Conservation (phyloP, 148 eudicot genomes). For the Fagopyrum esculentum region DNA sequence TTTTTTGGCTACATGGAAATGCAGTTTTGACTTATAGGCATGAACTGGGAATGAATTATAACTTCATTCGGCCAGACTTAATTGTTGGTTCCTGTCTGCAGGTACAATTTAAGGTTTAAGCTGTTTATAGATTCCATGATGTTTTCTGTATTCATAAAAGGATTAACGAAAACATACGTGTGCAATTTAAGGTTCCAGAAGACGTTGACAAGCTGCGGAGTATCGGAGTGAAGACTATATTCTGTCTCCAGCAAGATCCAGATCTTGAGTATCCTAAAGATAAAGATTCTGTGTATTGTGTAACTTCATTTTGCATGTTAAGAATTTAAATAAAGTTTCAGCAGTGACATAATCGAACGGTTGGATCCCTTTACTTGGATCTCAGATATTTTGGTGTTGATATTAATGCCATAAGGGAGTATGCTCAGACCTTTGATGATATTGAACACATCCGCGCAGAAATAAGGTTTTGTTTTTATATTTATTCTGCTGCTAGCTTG, state of each 20-base stretch:
- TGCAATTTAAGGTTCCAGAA: constrained; percentile 58
- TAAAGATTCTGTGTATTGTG: background rate
- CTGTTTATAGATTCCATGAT: background rate
- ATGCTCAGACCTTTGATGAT: constrained; percentile 54
- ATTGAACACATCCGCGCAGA: constrained; percentile 93
- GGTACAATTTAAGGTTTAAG: constrained; percentile 30
- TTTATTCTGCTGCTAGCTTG: background rate
- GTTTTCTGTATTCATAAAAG: constrained; percentile 9
- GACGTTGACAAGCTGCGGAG: constrained; percentile 90
- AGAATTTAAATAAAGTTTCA: background rate
- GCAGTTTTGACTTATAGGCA: constrained; percentile 91
- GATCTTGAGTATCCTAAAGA: constrained; percentile 83
- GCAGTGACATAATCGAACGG: background rate
- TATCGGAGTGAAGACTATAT: constrained; percentile 80
- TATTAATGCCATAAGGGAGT: constrained; percentile 66
- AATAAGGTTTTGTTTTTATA: constrained; percentile 50
- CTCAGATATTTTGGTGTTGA: constrained; percentile 89
- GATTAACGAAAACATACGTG: background rate
- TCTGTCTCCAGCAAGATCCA: constrained; percentile 89
- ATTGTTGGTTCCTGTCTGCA: constrained; percentile 98
- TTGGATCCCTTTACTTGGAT: constrained; percentile 31
- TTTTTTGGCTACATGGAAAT: constrained; percentile 6
- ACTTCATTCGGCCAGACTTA: constrained; percentile 84
- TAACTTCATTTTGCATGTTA: background rate
- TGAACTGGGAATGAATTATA: constrained; percentile 92